Percentiles rank a stretch among this genome's conserved stretches.
These are phyloP conservation scores for Suillus brevipes DNA, from an alignment of 768 basidiomycete species.

Conservation along the genomic window DNA sequence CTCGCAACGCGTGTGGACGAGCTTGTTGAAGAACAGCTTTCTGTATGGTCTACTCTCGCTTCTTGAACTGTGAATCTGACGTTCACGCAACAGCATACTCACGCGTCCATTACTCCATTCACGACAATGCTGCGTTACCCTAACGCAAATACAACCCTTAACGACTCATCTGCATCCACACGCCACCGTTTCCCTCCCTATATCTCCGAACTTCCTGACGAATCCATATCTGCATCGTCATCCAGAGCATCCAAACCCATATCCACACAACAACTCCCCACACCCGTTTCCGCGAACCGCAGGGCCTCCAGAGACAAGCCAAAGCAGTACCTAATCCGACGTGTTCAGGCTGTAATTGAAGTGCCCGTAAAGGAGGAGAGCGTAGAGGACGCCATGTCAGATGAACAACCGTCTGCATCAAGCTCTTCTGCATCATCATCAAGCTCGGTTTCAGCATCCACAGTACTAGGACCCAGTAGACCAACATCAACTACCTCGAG, in stretches of 20 bases:
- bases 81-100: conserved; percentile 10
- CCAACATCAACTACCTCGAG: conserved; percentile 1
- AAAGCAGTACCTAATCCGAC: conserved; percentile 48
- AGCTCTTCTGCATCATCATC: conserved; percentile 17
- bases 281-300: conserved; percentile 32
- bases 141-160: conserved; percentile 13
- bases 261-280: conserved; percentile 26
- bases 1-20: conserved; percentile 61
- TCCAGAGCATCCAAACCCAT: conserved; percentile 27
- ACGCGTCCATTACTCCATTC: conserved; percentile 25
- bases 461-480: not conserved
- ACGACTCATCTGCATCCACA: conserved; percentile 32
- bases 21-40: conserved; percentile 50
- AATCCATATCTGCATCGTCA: conserved; percentile 34
- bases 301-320: conserved; percentile 13
- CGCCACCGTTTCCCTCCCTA: conserved; percentile 19
- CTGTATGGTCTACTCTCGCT: conserved; percentile 35
- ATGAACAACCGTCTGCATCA: conserved; percentile 8
- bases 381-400: conserved; percentile 38
- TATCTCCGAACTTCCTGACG: conserved; percentile 24
- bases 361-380: conserved; percentile 68
- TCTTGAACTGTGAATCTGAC: not conserved
- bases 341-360: conserved; percentile 60
- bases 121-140: conserved; percentile 34
- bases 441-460: conserved; percentile 15